Percentiles rank a stretch among this genome's conserved stretches.
Evolutionary conservation across 2,329 filamentous ascomycete species (phyloP).

Genomic region (Colletotrichum orchidophilum): DNA sequence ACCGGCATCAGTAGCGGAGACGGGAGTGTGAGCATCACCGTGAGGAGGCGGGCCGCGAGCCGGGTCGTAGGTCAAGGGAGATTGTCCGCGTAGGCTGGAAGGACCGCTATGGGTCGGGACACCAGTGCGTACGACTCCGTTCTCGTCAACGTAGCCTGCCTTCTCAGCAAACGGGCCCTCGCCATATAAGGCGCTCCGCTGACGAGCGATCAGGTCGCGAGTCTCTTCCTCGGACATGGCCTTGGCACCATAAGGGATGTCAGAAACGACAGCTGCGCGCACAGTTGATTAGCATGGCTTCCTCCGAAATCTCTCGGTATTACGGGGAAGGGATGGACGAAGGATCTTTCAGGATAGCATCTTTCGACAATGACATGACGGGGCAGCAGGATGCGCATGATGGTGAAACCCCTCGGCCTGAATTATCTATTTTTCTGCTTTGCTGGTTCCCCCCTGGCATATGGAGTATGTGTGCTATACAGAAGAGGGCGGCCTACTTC

Average conservation of each 20-base stretch:
- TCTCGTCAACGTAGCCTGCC: constrained; percentile 74
- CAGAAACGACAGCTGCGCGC: constrained; percentile 33
- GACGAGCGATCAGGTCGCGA: constrained; percentile 93
- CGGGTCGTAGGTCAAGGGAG: constrained; percentile 79
- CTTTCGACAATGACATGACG: constrained; percentile 35
- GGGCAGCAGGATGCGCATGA: constrained; percentile 33
- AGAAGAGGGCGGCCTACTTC: constrained; percentile 91
- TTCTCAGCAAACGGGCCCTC: constrained; percentile 76
- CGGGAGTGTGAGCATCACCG: constrained; percentile 59
- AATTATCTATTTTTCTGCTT: constrained; percentile 48
- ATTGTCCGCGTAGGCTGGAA: constrained; percentile 76
- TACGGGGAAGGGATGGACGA: constrained; percentile 31
- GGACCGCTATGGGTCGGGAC: constrained; percentile 73
- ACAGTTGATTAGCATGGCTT: constrained; percentile 32
- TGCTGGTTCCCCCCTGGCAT: constrained; percentile 46
- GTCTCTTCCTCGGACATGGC: constrained; percentile 95
- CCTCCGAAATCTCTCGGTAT: constrained; percentile 26
- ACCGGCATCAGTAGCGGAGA: constrained; percentile 48
- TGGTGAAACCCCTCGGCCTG: constrained; percentile 34
- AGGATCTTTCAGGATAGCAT: constrained; percentile 30
- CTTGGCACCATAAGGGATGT: constrained; percentile 65
- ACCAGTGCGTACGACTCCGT: constrained; percentile 68
- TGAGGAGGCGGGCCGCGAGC: constrained; percentile 53
- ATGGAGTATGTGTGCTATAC: constrained; percentile 68
- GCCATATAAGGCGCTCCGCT: constrained; percentile 93